Evolutionary conservation across 805 yeast species (phyloP), one percentile per base, ranked within the genome.

Genomic region (Cyberlindnera sargentensis): DNA sequence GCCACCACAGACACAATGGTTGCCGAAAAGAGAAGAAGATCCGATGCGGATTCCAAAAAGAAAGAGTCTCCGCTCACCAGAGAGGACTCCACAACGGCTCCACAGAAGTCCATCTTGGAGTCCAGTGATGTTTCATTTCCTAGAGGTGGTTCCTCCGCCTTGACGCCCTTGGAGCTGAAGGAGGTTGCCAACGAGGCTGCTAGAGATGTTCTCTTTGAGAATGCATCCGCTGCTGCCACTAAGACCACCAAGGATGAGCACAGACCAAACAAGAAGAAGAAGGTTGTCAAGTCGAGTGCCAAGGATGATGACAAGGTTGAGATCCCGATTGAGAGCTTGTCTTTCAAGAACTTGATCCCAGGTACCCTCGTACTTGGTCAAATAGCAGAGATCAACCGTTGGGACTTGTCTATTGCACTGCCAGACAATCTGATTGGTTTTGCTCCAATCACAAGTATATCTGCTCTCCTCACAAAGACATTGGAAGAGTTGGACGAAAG

Each of bases 121-220:
- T 61, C 64, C 39, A 55, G 62, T 35, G 71, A 67, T 29, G 63
- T 62, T 25, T 61, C 75, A 15, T 93, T 93, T 61, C 99, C 99
- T 40, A 84, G 99, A 78, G 99, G 99, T 55, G 99, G 99, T 40
- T 79, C 83, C 9, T 76, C 91, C 27, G 86, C 80, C 26, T 73
- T 93, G 57, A 78, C 95, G 4, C 89, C 98, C 6, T 68, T 93
- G 51, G 99, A 93, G 65, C 80, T 88, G 52, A 89, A 88, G 62
- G 93, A 88, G 60, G 91, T 91, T 41, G 82, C 95, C 34, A 89
- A 88, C 60, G 95, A 91, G 64, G 99, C 91, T 39, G 81, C 90
- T 24, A 78, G 76, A 49, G 99, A 93, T 66, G 93, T 86, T 34
- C 68, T 90, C 40, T 85, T 86, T 49, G 91, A 61, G 33, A 60